These are phyloP conservation scores for Solanum tarapatanum DNA, from an alignment of 257 asterid species.

Conservation along the genomic window DNA sequence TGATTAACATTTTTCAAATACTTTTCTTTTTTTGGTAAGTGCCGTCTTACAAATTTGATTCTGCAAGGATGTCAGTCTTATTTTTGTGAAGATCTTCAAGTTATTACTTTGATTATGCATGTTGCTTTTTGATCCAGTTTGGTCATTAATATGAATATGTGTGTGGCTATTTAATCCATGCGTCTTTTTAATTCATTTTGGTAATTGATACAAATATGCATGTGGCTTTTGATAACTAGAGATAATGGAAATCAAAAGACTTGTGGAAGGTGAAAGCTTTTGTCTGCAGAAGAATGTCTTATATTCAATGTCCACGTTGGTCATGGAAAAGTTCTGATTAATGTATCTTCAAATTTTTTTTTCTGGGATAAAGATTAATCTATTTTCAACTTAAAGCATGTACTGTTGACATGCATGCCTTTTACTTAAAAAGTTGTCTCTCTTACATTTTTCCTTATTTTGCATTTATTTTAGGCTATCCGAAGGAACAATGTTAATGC, in stretches of 20 bases:
- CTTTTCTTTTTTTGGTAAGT: neutral
- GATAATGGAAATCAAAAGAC: neutral
- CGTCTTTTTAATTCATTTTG: neutral
- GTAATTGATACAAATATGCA: neutral
- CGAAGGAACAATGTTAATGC: conserved; percentile 30
- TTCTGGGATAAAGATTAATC: neutral
- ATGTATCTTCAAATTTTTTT: neutral
- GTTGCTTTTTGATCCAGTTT: neutral
- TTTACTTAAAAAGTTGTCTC: neutral
- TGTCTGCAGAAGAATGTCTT: neutral
- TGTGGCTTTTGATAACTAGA: neutral
- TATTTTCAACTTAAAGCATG: neutral
- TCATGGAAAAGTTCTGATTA: neutral
- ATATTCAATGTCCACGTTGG: neutral
- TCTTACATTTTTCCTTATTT: conserved; percentile 6
- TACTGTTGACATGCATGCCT: neutral
- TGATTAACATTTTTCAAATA: neutral
- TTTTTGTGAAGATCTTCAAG: neutral
- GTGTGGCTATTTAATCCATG: neutral
- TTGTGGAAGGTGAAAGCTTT: neutral
- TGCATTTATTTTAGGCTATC: conserved; percentile 29
- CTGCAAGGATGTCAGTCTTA: neutral
- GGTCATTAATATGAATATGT: neutral
- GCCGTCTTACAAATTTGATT: neutral
- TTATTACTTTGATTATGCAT: neutral